Evolutionary conservation across 176 grass and related monocot species (phyloP).

Genomic region (Triticum aestivum): DNA sequence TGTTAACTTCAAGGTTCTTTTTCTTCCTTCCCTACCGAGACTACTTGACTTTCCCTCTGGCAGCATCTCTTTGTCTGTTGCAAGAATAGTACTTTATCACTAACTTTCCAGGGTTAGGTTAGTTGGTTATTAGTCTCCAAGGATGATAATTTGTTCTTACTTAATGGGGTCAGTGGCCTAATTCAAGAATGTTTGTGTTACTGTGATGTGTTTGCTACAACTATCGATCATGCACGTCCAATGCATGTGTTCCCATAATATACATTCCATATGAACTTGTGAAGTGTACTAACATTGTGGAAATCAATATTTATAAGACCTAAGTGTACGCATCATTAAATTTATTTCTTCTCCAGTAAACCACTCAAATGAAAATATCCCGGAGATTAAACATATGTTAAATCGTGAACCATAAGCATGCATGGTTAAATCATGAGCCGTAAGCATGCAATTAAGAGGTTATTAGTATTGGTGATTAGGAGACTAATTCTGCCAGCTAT

Average conservation of each 20-base stretch:
- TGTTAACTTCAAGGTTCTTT: constrained; percentile 88
- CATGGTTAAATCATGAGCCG: not conserved
- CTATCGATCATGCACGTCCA: not conserved
- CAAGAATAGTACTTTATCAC: not conserved
- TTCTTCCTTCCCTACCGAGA: constrained; percentile 3
- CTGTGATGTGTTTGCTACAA: not conserved
- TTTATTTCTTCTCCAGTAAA: not conserved
- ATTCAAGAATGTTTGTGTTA: not conserved
- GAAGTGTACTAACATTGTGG: not conserved
- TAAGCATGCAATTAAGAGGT: not conserved
- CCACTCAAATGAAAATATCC: not conserved
- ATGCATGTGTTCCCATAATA: not conserved
- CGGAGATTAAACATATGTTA: not conserved
- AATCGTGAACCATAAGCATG: not conserved
- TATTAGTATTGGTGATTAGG: not conserved
- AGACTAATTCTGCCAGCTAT: not conserved
- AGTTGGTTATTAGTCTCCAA: not conserved
- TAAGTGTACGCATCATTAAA: not conserved
- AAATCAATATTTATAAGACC: not conserved
- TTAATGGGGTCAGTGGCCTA: not conserved
- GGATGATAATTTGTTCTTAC: not conserved
- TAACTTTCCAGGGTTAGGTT: not conserved
- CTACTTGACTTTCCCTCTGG: not conserved
- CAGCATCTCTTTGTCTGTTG: not conserved
- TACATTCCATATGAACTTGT: not conserved